phyloP scores from a whole-genome alignment of 805 yeast genomes.

The Lachancea kluyveri region DNA sequence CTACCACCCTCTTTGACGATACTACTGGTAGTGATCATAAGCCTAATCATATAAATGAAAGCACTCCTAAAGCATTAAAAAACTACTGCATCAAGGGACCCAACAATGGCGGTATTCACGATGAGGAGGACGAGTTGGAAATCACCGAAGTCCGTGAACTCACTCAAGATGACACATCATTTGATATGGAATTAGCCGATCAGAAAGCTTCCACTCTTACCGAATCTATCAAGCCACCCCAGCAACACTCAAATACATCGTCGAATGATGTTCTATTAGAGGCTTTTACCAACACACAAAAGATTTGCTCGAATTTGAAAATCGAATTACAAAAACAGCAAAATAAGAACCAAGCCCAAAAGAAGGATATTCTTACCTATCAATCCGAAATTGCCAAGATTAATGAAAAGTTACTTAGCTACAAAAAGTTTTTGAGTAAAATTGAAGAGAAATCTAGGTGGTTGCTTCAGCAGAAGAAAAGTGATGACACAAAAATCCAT shows the following conservation, averaged over 20 bases:
- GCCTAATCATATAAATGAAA: slow-evolving; percentile 1
- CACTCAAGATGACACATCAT: neutral
- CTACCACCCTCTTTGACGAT: neutral
- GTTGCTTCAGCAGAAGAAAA: slow-evolving; percentile 20
- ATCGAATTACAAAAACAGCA: slow-evolving; percentile 28
- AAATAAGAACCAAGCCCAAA: slow-evolving; percentile 23
- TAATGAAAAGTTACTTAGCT: slow-evolving; percentile 17
- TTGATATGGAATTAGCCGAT: too few species aligned
- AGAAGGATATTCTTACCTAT: slow-evolving; percentile 18
- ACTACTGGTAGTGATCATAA: too few species aligned
- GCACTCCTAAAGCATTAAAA: slow-evolving; percentile 3
- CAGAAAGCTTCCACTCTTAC: neutral
- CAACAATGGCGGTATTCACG: neutral
- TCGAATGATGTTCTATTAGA: slow-evolving; percentile 35
- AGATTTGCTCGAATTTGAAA: slow-evolving; percentile 30
- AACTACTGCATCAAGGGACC: neutral
- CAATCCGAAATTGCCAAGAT: slow-evolving; percentile 20
- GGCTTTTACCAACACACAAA: slow-evolving; percentile 36
- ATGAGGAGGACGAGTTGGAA: slow-evolving; percentile 30
- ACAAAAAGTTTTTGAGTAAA: slow-evolving; percentile 16
- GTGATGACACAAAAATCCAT: slow-evolving; percentile 17
- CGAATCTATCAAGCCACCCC: neutral
- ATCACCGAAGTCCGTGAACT: slow-evolving; percentile 37
- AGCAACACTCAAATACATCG: slow-evolving; percentile 15
- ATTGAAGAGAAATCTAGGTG: slow-evolving; percentile 20